phyloP scores from a whole-genome alignment of 768 basidiomycete species.

The Auriscalpium orientale region DNA sequence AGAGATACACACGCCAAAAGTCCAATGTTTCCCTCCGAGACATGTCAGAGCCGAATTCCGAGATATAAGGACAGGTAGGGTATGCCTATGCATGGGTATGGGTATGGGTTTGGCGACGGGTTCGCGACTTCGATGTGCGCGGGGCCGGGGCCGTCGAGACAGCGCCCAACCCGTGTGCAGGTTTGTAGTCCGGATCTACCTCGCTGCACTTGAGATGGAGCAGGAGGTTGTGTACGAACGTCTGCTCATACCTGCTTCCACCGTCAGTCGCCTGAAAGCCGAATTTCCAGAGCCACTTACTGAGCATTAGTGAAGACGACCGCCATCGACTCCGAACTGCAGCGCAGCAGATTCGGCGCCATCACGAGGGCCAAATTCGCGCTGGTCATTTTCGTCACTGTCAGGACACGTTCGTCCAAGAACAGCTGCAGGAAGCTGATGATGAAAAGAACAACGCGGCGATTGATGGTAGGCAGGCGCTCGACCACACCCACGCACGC shows the following conservation, averaged over 20 bases:
- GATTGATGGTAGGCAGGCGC: conserved; percentile 77
- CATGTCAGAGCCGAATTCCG: neutral
- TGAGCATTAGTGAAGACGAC: conserved; percentile 88
- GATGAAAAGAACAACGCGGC: conserved; percentile 80
- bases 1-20: no score
- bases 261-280: conserved; percentile 1
- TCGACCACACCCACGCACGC: conserved; percentile 70
- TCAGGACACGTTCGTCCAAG: conserved; percentile 66
- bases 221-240: conserved; percentile 80
- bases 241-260: conserved; percentile 69
- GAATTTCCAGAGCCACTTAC: conserved; percentile 39
- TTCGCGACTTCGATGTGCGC: conserved; percentile 49
- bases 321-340: conserved; percentile 80
- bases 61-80: neutral
- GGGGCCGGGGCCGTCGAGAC: conserved; percentile 35
- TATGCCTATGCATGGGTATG: conserved; percentile 4
- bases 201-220: conserved; percentile 69
- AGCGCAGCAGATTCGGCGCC: conserved; percentile 85
- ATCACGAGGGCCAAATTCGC: conserved; percentile 85
- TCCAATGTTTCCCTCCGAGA: no score
- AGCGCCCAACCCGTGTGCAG: conserved; percentile 75
- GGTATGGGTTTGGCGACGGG: conserved; percentile 27
- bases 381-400: conserved; percentile 81
- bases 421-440: conserved; percentile 90
- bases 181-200: conserved; percentile 72